Evolutionary conservation across 768 basidiomycete genomes (phyloP), one percentile per base, ranked within the genome.

Genomic region (Rubroboletus pulcherrimus): DNA sequence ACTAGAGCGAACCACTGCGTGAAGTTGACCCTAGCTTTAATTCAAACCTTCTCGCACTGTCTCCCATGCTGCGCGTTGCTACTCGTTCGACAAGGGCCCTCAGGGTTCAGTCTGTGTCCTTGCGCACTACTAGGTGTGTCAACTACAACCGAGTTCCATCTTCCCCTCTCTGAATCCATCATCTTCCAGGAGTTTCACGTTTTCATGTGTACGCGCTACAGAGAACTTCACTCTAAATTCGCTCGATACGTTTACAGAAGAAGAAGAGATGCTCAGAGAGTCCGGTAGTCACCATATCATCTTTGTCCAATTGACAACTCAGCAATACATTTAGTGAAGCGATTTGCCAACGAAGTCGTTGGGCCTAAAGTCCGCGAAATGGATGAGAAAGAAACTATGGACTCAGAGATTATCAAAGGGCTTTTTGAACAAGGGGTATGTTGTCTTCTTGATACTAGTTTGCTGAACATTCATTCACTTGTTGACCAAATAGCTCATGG

Each of bases 361-460:
- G 90, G 75, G 4, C 97, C 97, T 46, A 91, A 86, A 71, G 95
- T 97, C 55, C 82, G 86, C 21, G 93, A 95, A 71, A 99, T 99
- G 97, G 97, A 99, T 66, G 97, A 99, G 79, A 89, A 86, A 53
- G 96, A 99, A 74, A 75, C 71, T 54, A 98, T 99, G 96, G 94
- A 98, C 68, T 84, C 91, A 1, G 79, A 75, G 0, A 71, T 99
- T 59, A 91, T 98, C 66, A 78, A 89, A 64, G 92, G 86, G 0
- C 79, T 98, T 12, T 99, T 98, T 59, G 93, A 97, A 48, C 93
- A 97, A 74, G 97, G 97, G 17, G 93, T 96, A 67, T 64, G 89
- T 74, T 4, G 38, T 38, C 40, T 12, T 14, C 11, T 38, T 14
- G 9, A 19, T 37, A 14, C 21, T 35, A 19, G 55, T 53, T 24